Evolutionary conservation across 1,139 yeast species (phyloP), one percentile per base, ranked within the genome.

Genomic region (Hyphopichia fennica): DNA sequence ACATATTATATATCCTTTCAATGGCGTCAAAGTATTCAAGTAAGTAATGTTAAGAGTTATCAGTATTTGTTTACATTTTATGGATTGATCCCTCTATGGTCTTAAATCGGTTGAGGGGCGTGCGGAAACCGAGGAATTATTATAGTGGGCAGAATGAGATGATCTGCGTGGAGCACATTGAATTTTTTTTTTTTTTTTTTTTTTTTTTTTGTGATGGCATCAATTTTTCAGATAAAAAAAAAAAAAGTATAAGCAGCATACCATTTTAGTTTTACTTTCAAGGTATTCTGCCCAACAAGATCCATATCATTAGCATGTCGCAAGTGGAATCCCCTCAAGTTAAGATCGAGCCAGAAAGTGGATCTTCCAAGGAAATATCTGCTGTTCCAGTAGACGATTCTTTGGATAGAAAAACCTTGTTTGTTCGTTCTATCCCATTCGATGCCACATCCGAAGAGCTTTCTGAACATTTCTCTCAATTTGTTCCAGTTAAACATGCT

Each of bases 401-500:
- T 0, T 64, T 79, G 47, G 84, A 79, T 49, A 70, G 80, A 57
- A 81, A 79, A 58, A 85, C 93, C 3, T 72, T 93, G 33, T 93
- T 91, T 60, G 95, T 93, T 27, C 78, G 97, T 47, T 77, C 90
- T 4, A 72, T 93, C 40, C 98, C 98, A 1, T 71, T 75, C 47
- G 85, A 81, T 41, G 95, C 91, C 6, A 85, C 95, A 1, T 80
- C 84, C 20, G 96, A 89, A 45, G 84, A 89, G 54, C 73, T 90
- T 39, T 77, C 93, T 1, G 87, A 85, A 52, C 89, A 76, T 65
- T 93, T 93, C 58, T 86, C 98, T 1, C 89, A 89, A 50, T 85
- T 90, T 63, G 95, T 89, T 1, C 99, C 99, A 4, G 95, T 93
- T 13, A 90, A 86, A 65, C 99, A 93, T 65, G 96, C 98, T 3